These are phyloP conservation scores for Saposhnikovia divaricata DNA, from an alignment of 129 eudicot species.

Conservation along the genomic window DNA sequence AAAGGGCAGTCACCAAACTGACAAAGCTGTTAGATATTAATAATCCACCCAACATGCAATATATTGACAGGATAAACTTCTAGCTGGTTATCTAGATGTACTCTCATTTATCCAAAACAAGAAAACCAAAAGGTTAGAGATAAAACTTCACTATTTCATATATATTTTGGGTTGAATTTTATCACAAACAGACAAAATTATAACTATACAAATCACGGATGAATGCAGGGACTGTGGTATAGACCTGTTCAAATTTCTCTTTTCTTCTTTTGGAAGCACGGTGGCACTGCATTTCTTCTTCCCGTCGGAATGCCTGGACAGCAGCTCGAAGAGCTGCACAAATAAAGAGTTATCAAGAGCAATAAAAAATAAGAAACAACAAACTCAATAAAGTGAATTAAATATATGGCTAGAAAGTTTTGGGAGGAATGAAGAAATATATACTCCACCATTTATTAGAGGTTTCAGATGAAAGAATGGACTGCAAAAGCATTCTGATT, in stretches of 20 bases:
- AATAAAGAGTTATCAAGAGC: slow-evolving; percentile 6
- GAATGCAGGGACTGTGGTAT: slow-evolving; percentile 11
- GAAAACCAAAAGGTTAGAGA: background rate
- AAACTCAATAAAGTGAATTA: background rate
- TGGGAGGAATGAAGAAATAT: background rate
- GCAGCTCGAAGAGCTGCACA: slow-evolving; percentile 75
- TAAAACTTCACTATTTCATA: background rate
- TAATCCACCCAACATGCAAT: background rate
- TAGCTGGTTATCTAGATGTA: background rate
- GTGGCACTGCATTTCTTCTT: slow-evolving; percentile 57
- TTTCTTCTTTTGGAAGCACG: slow-evolving; percentile 62
- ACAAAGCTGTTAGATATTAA: background rate
- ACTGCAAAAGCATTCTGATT: background rate
- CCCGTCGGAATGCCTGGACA: slow-evolving; percentile 80
- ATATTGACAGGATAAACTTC: background rate
- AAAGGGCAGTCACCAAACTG: background rate
- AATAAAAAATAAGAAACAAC: background rate
- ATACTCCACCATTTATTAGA: background rate
- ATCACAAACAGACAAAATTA: background rate
- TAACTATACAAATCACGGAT: background rate
- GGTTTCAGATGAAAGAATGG: background rate
- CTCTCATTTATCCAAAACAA: background rate
- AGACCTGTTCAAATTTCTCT: slow-evolving; percentile 72
- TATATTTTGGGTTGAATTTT: background rate
- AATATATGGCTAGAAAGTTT: background rate